phyloP scores from a whole-genome alignment of 2,329 filamentous ascomycete genomes.

The Didymosphaeria variabile region DNA sequence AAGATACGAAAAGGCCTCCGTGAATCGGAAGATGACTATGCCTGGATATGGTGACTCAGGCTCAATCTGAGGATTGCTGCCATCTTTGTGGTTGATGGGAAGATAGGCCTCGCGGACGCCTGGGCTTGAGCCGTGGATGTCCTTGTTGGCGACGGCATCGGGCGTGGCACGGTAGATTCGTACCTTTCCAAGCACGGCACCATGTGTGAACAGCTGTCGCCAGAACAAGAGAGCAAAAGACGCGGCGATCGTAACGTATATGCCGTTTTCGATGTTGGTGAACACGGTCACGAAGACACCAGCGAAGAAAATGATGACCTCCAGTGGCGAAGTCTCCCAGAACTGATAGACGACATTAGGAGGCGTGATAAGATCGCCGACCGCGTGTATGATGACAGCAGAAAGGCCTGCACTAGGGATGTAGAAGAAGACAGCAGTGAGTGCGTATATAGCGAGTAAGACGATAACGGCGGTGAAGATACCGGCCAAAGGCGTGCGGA shows the following conservation, averaged over 20 bases:
- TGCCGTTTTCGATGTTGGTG: constrained; percentile 85
- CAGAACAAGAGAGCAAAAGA: constrained; percentile 83
- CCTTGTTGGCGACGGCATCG: constrained; percentile 70
- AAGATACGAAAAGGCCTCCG: constrained; percentile 95
- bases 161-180: constrained; percentile 85
- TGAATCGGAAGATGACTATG: constrained; percentile 95
- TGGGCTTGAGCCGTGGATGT: constrained; percentile 20
- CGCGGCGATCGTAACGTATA: constrained; percentile 84
- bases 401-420: constrained; percentile 83
- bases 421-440: constrained; percentile 91
- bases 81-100: constrained; percentile 86
- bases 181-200: constrained; percentile 79
- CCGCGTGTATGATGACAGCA: constrained; percentile 94
- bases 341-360: constrained; percentile 94
- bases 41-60: constrained; percentile 87
- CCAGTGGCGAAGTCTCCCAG: constrained; percentile 90
- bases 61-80: constrained; percentile 84
- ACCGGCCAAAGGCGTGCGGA: constrained; percentile 89
- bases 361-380: constrained; percentile 89
- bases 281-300: constrained; percentile 93
- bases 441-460: constrained; percentile 86
- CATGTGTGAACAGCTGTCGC: constrained; percentile 82
- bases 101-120: constrained; percentile 56
- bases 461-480: constrained; percentile 88
- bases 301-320: constrained; percentile 91